phyloP scores from a whole-genome alignment of 768 basidiomycete species.

The Cytidiella melzeri region DNA sequence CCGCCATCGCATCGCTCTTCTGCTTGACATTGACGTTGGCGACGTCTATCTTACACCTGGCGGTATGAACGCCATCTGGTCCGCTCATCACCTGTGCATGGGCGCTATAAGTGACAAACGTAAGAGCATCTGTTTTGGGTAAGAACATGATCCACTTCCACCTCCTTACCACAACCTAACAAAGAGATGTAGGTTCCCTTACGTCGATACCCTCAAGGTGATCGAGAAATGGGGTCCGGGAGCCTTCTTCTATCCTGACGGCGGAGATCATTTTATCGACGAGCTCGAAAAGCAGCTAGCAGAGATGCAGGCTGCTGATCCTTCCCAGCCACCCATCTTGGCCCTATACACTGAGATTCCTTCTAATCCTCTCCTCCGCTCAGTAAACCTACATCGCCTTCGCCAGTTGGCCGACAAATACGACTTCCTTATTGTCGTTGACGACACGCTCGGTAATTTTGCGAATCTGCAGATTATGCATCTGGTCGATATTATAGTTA shows the following conservation, averaged over 20 bases:
- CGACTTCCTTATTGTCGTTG: slow-evolving; percentile 82
- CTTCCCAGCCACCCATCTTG: slow-evolving; percentile 54
- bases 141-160: slow-evolving; percentile 23
- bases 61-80: slow-evolving; percentile 96
- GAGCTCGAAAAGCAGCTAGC: slow-evolving; percentile 60
- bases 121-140: slow-evolving; percentile 96
- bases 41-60: slow-evolving; percentile 86
- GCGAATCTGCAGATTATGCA: slow-evolving; percentile 87
- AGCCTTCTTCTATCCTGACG: slow-evolving; percentile 80
- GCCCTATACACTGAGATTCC: slow-evolving; percentile 93
- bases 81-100: slow-evolving; percentile 68
- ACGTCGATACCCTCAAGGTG: slow-evolving; percentile 91
- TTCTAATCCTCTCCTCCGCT: slow-evolving; percentile 87
- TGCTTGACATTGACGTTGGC: slow-evolving; percentile 74
- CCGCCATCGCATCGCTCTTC: slow-evolving; percentile 84
- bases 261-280: slow-evolving; percentile 69
- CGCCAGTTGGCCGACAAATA: slow-evolving; percentile 80
- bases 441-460: slow-evolving; percentile 94
- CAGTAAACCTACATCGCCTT: slow-evolving; percentile 69
- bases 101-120: slow-evolving; percentile 40
- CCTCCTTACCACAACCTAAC: not conserved
- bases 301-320: slow-evolving; percentile 32
- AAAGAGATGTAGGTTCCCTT: slow-evolving; percentile 65
- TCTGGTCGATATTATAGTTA: slow-evolving; percentile 84
- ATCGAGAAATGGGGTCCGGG: slow-evolving; percentile 96